Base-by-base conservation (phyloP, 139 green algal species). In the Eudorina sp. region DNA sequence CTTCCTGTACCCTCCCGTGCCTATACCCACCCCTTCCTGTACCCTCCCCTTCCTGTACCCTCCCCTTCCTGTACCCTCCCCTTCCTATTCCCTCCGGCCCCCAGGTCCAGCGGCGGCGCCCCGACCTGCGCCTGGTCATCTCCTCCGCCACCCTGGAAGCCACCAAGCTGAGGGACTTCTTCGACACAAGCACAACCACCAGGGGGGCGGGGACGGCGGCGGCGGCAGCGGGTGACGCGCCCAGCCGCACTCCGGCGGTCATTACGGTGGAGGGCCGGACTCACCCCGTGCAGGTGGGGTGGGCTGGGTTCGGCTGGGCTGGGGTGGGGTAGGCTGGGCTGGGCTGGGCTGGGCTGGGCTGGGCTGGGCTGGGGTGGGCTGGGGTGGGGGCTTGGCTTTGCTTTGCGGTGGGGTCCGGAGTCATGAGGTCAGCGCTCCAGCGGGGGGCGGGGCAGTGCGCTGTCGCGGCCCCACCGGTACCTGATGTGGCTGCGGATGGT, bases 61-160 rank as follows among this genome's bases (percentile, higher is more conserved):
- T 25, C 29, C n/a, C 29, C 62, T 72, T 72, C 62, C n/a, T 51
- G n/a, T 77, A 77, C 64, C 29, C 29, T 38, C 5, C 64, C 27
- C 64, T 34, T 18, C 64, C 34, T 46, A 53, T 53, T 48, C n/a
- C 36, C 9, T 21, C 3, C 34, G 14, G 18, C 40, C 14, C 8
- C 14, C 70, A 97, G 93, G 92, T 98, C n/a, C 95, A 96, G 84
- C 66, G 86, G 27, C 79, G 92, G 76, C 93, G 97, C 16, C 96
- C 95, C n/a, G 94, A 98, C 72, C 91, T 99, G 58, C 92, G 97
- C 3, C 43, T 99, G 21, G 84, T 99, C 70, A 94, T 99, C 53
- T 94, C 95, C 13, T 98, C 95, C 14, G 97, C 97, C 53, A 99
- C 97, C 7, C 94, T 99, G 64, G 88, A 96, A 41, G 95, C 94